These are phyloP conservation scores for Periconia digitata DNA, from an alignment of 2,329 filamentous ascomycete species.

Conservation along the genomic window DNA sequence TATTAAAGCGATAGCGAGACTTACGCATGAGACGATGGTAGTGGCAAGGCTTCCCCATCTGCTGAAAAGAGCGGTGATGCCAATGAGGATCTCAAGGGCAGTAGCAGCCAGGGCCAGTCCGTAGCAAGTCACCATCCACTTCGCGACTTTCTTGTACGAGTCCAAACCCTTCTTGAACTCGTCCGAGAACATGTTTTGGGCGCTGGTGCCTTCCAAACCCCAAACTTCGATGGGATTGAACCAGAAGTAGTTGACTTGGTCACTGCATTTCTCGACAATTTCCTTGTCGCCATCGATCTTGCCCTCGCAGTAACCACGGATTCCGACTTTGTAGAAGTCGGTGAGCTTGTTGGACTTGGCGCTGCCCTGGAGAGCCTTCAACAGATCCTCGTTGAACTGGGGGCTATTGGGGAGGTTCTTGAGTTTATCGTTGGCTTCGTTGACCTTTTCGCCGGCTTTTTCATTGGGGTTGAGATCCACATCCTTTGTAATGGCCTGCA, in stretches of 20 bases:
- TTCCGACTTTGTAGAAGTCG: slow-evolving; percentile 76
- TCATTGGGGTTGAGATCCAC: slow-evolving; percentile 56
- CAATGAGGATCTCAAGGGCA: slow-evolving; percentile 71
- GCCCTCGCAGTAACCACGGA: slow-evolving; percentile 85
- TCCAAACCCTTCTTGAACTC: slow-evolving; percentile 68
- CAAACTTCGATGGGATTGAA: slow-evolving; percentile 69
- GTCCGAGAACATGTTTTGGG: slow-evolving; percentile 60
- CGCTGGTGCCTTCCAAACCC: slow-evolving; percentile 58
- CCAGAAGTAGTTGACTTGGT: slow-evolving; percentile 75
- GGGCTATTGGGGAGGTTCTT: slow-evolving; percentile 27
- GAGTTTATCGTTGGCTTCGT: slow-evolving; percentile 4
- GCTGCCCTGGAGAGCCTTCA: slow-evolving; percentile 43
- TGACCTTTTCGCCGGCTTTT: slow-evolving; percentile 22
- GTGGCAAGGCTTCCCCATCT: slow-evolving; percentile 80
- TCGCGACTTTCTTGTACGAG: slow-evolving; percentile 71
- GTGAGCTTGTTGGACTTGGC: slow-evolving; percentile 53
- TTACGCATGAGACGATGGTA: slow-evolving; percentile 71
- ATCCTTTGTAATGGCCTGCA: slow-evolving; percentile 47
- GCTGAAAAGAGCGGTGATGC: slow-evolving; percentile 81
- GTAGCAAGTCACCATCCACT: slow-evolving; percentile 84
- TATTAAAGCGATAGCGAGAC: slow-evolving; percentile 47
- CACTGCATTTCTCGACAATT: slow-evolving; percentile 64
- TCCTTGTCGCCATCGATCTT: slow-evolving; percentile 55
- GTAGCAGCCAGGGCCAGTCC: slow-evolving; percentile 72
- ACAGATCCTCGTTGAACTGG: slow-evolving; percentile 42